These are phyloP conservation scores for Erysimum cheiri DNA, from an alignment of 441 rosid species.

Conservation along the genomic window DNA sequence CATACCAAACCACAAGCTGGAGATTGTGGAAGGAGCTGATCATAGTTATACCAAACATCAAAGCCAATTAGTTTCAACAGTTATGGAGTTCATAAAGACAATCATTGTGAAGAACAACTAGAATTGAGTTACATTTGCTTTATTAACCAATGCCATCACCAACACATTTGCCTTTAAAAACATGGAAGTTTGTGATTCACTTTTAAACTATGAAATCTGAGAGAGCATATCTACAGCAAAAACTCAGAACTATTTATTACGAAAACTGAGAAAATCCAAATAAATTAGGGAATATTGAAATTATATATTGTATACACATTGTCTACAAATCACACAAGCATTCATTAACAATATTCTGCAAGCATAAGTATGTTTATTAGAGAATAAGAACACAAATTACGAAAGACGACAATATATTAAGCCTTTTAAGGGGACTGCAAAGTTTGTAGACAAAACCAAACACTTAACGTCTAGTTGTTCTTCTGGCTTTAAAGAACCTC, in stretches of 20 bases:
- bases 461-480: not conserved
- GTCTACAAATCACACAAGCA: not conserved
- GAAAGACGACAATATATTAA: not conserved
- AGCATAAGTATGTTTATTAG: not conserved
- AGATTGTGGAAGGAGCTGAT: conserved; percentile 54
- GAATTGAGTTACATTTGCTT: too few relatives aligned
- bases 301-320: not conserved
- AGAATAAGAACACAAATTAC: not conserved
- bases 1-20: conserved; percentile 61
- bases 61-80: conserved; percentile 50
- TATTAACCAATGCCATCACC: not conserved
- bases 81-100: conserved; percentile 49
- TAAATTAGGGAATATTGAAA: not conserved
- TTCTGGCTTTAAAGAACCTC: conserved; percentile 16
- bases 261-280: not conserved
- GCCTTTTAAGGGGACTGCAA: not conserved
- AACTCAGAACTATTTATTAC: not conserved
- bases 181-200: not conserved
- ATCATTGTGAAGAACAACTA: conserved; percentile 16
- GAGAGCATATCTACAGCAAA: too few relatives aligned
- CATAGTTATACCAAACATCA: conserved; percentile 58
- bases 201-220: not conserved
- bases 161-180: too few relatives aligned
- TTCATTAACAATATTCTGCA: not conserved
- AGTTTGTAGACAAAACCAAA: not conserved